Base-by-base conservation (phyloP, 2,329 filamentous ascomycete genomes). In the Xylariomycetidae sp. region DNA sequence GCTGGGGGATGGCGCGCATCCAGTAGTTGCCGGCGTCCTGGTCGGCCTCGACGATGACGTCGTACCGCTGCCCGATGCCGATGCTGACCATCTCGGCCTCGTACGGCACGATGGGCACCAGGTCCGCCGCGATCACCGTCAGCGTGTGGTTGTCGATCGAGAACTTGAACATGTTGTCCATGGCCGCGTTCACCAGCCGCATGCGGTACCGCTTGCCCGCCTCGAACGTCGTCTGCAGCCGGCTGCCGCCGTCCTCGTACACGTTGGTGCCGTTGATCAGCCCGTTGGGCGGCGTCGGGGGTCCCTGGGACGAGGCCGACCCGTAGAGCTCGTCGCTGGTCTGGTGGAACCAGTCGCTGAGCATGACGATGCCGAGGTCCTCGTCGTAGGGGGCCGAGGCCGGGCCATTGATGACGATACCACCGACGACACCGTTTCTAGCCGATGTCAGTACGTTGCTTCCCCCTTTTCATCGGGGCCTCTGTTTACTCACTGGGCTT, bases 341-440 rank as follows among this genome's bases (percentile, higher is more conserved):
- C 13, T 48, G 41, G 39, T 75, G 70, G 43, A 69, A 69, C 73
- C 76, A 82, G 48, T 82, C 78, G 16, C 66, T 70, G 6, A 82
- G 52, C 15, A 77, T 64, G 2, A 82, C 47, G 15, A 69, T 52
- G 4, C 80, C 80, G 0, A 81, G 61, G 45, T 85, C 80, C 30
- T 72, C 65, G 40, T 85, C 77, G 42, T 81, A 82, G 39, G 74
- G 64, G 14, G 67, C 62, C 3, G 69, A 68, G 0, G 69, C 65
- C 0, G 78, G 78, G 0, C 77, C 79, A 31, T 77, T 64, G 43
- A 82, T 74, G 7, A 81, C 55, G 23, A 85, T 72, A 2, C 69
- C 67, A 0, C 80, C 80, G 22, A 50, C 41, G 15, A 51, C 48
- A 15, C 48, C 48, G 18, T 52, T 50, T 41, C 49, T 48, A 23